phyloP scores from a whole-genome alignment of 495 filamentous ascomycete species.

The Penicillium fimorum region DNA sequence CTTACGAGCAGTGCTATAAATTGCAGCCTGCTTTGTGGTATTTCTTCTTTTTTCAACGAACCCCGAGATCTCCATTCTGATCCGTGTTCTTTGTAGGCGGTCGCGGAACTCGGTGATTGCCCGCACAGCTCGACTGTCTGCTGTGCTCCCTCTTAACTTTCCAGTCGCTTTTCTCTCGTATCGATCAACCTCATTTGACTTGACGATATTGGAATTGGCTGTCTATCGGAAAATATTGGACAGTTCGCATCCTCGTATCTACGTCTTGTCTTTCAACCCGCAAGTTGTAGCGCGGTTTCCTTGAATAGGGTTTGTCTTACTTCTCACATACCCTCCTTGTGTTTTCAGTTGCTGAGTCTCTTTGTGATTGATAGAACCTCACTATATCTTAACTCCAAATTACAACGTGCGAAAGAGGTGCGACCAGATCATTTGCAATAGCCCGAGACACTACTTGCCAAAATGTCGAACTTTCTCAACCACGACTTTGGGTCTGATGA shows the following conservation, averaged over 20 bases:
- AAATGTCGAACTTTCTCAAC: constrained; percentile 54
- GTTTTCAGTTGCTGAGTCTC: background rate
- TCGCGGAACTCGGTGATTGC: constrained; percentile 23
- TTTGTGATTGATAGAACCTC: background rate
- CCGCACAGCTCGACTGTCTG: constrained; percentile 24
- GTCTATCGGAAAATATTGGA: background rate
- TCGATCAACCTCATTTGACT: background rate
- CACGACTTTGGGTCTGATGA: constrained; percentile 68
- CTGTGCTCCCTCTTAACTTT: constrained; percentile 9
- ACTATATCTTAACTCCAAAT: background rate
- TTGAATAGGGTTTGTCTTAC: constrained; percentile 12
- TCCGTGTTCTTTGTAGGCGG: constrained; percentile 11
- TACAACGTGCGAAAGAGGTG: background rate
- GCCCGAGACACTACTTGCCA: constrained; percentile 12
- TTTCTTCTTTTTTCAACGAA: constrained; percentile 2
- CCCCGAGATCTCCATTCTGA: constrained; percentile 1
- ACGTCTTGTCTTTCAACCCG: constrained; percentile 4
- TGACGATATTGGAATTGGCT: background rate
- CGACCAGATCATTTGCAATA: constrained; percentile 1
- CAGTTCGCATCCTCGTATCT: background rate
- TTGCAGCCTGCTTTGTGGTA: background rate
- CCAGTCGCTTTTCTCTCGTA: constrained; percentile 2
- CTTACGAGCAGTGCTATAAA: background rate
- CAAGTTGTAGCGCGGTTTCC: constrained; percentile 13
- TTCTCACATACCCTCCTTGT: background rate